Percentiles rank a stretch among this genome's conserved stretches.
These are phyloP conservation scores for Cladophialophora chaetospira DNA, from an alignment of 2,329 filamentous ascomycete species.

Conservation along the genomic window DNA sequence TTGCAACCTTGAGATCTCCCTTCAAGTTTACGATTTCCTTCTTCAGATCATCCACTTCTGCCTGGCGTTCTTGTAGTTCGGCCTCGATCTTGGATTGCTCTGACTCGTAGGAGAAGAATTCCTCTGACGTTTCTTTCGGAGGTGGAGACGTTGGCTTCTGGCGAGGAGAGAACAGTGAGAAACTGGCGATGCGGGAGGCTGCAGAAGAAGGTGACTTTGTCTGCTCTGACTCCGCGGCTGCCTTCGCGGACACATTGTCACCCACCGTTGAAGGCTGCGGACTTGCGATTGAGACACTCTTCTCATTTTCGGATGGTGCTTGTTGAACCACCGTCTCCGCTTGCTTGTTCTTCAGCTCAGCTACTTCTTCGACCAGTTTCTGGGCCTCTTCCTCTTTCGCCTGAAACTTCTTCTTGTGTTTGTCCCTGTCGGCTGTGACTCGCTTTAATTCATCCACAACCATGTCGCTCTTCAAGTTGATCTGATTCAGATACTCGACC, in stretches of 20 bases:
- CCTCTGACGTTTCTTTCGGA: slow-evolving; percentile 55
- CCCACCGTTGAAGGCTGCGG: background rate
- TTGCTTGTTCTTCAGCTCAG: slow-evolving; percentile 50
- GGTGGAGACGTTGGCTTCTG: slow-evolving; percentile 38
- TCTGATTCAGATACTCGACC: slow-evolving; percentile 84
- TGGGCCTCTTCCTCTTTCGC: slow-evolving; percentile 65
- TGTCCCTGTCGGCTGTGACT: slow-evolving; percentile 78
- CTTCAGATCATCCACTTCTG: slow-evolving; percentile 71
- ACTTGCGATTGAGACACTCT: background rate
- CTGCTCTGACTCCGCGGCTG: slow-evolving; percentile 22
- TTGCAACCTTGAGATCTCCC: slow-evolving; percentile 68
- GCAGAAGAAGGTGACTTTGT: slow-evolving; percentile 40
- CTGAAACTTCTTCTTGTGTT: slow-evolving; percentile 74
- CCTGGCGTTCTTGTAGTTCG: slow-evolving; percentile 69
- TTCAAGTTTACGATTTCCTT: slow-evolving; percentile 68
- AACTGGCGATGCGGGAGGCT: slow-evolving; percentile 40
- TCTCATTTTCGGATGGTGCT: slow-evolving; percentile 28
- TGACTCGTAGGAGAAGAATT: slow-evolving; percentile 90
- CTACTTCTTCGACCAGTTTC: slow-evolving; percentile 65
- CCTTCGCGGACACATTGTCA: slow-evolving; percentile 12
- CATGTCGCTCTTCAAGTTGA: slow-evolving; percentile 86
- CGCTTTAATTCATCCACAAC: slow-evolving; percentile 90
- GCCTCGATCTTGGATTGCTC: slow-evolving; percentile 81
- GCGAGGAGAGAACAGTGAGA: slow-evolving; percentile 44
- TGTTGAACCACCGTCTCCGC: slow-evolving; percentile 39